phyloP scores from a whole-genome alignment of 1,284 basidiomycete genomes.

The Leccinum variabile region DNA sequence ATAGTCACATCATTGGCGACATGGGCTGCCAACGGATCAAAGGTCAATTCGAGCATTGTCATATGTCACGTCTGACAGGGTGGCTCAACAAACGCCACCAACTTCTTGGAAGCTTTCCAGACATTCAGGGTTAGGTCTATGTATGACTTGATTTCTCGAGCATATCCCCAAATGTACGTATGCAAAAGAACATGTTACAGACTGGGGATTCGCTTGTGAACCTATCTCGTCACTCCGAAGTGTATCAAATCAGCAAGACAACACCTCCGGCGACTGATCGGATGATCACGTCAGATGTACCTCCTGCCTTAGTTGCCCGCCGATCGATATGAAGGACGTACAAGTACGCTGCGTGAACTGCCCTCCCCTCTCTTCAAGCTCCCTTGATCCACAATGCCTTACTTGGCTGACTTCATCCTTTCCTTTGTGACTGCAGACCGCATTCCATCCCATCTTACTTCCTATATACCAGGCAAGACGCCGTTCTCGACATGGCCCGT shows the following conservation, averaged over 20 bases:
- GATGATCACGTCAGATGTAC: conserved; percentile 5
- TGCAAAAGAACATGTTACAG: background rate
- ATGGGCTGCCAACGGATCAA: no score
- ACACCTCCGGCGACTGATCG: no score
- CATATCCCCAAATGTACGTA: background rate
- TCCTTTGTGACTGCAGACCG: conserved; percentile 47
- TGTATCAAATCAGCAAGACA: no score
- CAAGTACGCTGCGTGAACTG: conserved; percentile 4
- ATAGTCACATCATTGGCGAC: no score
- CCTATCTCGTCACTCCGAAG: background rate
- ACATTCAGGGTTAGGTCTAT: no score
- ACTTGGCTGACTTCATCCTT: conserved; percentile 68
- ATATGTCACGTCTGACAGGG: no score
- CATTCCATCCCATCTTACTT: conserved; percentile 58
- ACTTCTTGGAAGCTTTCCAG: no score
- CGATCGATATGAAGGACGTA: conserved; percentile 5
- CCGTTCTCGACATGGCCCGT: conserved; percentile 77
- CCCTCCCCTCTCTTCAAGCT: no score
- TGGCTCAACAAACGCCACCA: no score
- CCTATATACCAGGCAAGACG: conserved; percentile 69
- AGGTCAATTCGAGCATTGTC: no score
- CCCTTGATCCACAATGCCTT: conserved; percentile 48
- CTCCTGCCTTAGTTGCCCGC: background rate
- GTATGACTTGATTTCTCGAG: no score
- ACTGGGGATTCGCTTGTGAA: background rate